Evolutionary conservation across 2,329 filamentous ascomycete genomes (phyloP), one percentile per base, ranked within the genome.

Genomic region (Aspergillus puulaauensis): DNA sequence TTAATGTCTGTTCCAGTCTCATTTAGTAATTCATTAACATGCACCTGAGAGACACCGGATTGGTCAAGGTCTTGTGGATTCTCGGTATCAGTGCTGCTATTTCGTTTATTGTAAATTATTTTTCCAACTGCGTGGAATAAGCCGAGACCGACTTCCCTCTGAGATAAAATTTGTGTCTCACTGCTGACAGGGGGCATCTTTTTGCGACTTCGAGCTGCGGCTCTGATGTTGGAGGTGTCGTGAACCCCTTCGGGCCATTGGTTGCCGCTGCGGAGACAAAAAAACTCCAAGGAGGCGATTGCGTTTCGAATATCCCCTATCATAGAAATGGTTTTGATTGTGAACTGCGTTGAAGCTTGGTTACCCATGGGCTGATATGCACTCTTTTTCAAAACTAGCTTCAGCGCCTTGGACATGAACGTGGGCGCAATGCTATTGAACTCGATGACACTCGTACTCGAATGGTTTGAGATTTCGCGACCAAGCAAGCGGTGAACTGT

Each of bases 121-220:
- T 95, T 97, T 3, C 93, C 95, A 12, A 98, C 90, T 0, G 95
- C 92, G 72, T 99, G 95, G 69, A 99, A 99, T 51, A 99, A 91
- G 1, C 93, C 95, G 3, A 99, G 80, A 61, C 89, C 96, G 15
- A 90, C 88, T 76, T 98, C 95, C 56, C 95, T 85, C 68, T 93
- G 91, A 1, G 90, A 91, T 21, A 98, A 85, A 58, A 95, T 79
- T 68, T 91, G 75, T 5, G 87, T 93, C 61, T 96, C 89, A 58
- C 85, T 80, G 72, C 89, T 87, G 60, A 84, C 83, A 0, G 92
- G 96, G 57, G 96, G 74, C 11, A 63, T 59, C 33, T 61, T 62
- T 37, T 61, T 63, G 6, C 61, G 62, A 3, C 78, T 75, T 8
- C 85, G 79, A 19, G 75, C 74, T 1, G 79, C 77, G 63, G 85